Percentiles rank a stretch among this genome's conserved stretches.
phyloP scores from a whole-genome alignment of 106 monocot species.

The Triglochin maritima region DNA sequence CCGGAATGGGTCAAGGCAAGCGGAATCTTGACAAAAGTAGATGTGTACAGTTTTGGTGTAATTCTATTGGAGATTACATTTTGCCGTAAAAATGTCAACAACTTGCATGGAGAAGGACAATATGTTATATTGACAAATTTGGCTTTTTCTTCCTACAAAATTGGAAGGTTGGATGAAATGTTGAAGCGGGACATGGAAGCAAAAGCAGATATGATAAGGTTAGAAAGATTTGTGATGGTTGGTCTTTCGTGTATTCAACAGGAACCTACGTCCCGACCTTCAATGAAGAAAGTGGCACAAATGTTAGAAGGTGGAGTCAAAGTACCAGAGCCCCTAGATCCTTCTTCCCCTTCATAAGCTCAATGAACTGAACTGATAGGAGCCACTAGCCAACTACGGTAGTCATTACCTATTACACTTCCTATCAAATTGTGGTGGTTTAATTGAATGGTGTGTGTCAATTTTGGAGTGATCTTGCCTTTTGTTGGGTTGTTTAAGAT shows the following conservation, averaged over 20 bases:
- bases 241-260: constrained; percentile 32
- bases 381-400: too few species aligned
- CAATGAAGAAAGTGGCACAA: constrained; percentile 27
- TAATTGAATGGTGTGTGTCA: too few species aligned
- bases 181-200: constrained; percentile 13
- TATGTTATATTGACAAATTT: constrained; percentile 3
- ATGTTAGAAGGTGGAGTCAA: constrained; percentile 28
- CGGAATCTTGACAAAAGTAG: constrained; percentile 33
- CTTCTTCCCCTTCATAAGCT: too few species aligned
- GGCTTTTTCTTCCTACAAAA: constrained; percentile 12
- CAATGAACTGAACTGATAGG: too few species aligned
- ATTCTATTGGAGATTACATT: constrained; percentile 21
- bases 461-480: too few species aligned
- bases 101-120: not conserved
- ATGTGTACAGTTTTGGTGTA: constrained; percentile 42
- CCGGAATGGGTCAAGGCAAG: constrained; percentile 42
- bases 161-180: not conserved
- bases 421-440: too few species aligned
- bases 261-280: constrained; percentile 30
- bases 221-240: constrained; percentile 16
- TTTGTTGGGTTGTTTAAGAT: too few species aligned
- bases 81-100: constrained; percentile 20
- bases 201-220: not conserved
- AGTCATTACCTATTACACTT: too few species aligned
- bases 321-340: constrained; percentile 6